Evolutionary conservation across 2,329 filamentous ascomycete species (phyloP).

Genomic region (Cercospora janseana): DNA sequence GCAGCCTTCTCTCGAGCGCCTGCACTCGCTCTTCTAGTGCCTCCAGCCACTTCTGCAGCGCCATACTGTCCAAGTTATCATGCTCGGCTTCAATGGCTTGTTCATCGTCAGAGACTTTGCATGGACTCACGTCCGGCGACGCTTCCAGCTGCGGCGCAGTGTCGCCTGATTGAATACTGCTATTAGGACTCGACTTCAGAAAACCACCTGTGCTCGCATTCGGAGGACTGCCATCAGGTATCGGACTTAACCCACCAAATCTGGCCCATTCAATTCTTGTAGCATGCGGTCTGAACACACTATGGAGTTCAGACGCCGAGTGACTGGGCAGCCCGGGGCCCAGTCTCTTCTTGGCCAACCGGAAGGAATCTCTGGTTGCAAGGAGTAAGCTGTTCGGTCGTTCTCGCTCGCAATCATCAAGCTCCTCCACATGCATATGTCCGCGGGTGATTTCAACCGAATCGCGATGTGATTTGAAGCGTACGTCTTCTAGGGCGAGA

Average conservation of each 20-base stretch:
- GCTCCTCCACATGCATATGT: slow-evolving; percentile 23
- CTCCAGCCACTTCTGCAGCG: neutral
- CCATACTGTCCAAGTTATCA: neutral
- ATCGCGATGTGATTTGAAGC: slow-evolving; percentile 32
- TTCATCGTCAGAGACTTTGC: neutral
- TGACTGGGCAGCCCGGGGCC: slow-evolving; percentile 24
- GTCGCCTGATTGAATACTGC: neutral
- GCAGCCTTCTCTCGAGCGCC: neutral
- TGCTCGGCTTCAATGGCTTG: neutral
- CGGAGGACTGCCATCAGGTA: slow-evolving; percentile 36
- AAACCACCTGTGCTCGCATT: slow-evolving; percentile 11
- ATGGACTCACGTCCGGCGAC: neutral
- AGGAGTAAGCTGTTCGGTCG: slow-evolving; percentile 24
- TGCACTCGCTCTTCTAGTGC: slow-evolving; percentile 4
- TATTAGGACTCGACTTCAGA: neutral
- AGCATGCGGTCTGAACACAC: neutral
- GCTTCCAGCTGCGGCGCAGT: neutral
- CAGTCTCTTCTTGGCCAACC: slow-evolving; percentile 31
- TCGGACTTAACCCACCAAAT: slow-evolving; percentile 32
- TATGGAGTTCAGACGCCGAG: neutral
- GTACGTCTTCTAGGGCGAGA: slow-evolving; percentile 26
- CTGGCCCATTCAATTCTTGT: slow-evolving; percentile 17
- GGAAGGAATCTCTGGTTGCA: slow-evolving; percentile 31
- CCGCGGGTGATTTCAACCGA: slow-evolving; percentile 33
- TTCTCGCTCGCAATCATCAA: slow-evolving; percentile 14